phyloP scores from a whole-genome alignment of 352 stramenopile genomes.

The Globisporangium megalacanthum region DNA sequence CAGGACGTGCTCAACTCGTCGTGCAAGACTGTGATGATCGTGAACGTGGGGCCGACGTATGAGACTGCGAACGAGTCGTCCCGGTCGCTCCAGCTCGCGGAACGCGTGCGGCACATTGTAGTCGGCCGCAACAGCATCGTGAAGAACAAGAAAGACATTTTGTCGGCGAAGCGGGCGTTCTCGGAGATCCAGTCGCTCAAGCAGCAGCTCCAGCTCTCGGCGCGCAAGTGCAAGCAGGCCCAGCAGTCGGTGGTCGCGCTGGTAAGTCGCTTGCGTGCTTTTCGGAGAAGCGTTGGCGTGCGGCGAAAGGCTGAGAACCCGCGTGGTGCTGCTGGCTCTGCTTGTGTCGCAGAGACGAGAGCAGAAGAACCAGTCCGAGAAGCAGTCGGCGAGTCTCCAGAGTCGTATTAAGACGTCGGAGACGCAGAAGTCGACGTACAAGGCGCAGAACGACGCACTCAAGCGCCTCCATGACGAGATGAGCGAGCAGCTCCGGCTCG shows the following conservation, averaged over 20 bases:
- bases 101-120: conserved; percentile 75
- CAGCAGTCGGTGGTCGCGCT: conserved; percentile 89
- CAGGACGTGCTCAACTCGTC: conserved; percentile 89
- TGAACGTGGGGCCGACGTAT: conserved; percentile 83
- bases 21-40: conserved; percentile 94
- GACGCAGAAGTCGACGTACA: conserved; percentile 51
- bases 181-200: conserved; percentile 93
- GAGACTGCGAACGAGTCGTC: conserved; percentile 83
- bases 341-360: conserved; percentile 80
- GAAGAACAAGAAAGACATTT: conserved; percentile 81
- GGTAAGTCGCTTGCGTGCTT: conserved; percentile 55
- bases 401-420: conserved; percentile 80
- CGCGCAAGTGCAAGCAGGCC: conserved; percentile 80
- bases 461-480: conserved; percentile 69
- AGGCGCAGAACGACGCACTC: conserved; percentile 55
- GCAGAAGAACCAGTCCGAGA: conserved; percentile 90
- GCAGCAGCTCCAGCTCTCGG: conserved; percentile 85
- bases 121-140: conserved; percentile 75
- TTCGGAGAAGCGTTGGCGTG: conserved; percentile 3
- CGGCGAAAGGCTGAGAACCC: conserved; percentile 10
- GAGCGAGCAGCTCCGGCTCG: conserved; percentile 57
- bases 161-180: conserved; percentile 92
- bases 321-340: conserved; percentile 21
- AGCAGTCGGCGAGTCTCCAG: conserved; percentile 69
- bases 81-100: conserved; percentile 84